Percentiles rank a stretch among this genome's conserved stretches.
Conservation (phyloP, 352 stramenopile species). For the Globisporangium okanoganense region DNA sequence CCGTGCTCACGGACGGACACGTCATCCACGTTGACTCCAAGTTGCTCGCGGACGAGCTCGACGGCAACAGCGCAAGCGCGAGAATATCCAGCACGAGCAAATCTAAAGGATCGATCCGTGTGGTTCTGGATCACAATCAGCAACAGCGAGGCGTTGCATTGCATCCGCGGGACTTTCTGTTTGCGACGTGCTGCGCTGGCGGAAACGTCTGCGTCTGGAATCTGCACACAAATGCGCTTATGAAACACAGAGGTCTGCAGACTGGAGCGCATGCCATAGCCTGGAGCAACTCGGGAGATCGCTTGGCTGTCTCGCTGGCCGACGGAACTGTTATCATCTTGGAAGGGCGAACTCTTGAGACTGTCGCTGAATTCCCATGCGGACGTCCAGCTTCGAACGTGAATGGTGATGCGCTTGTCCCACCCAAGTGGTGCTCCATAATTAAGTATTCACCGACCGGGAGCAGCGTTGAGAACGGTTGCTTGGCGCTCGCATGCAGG, state of each 20-base stretch:
- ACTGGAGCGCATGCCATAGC: slow-evolving; percentile 20
- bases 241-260: slow-evolving; percentile 18
- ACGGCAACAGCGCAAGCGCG: neutral
- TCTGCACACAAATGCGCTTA: slow-evolving; percentile 30
- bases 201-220: slow-evolving; percentile 38
- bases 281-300: slow-evolving; percentile 34
- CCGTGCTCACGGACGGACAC: slow-evolving; percentile 16
- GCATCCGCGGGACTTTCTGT: slow-evolving; percentile 31
- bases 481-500: slow-evolving; percentile 46
- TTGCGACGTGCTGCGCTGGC: slow-evolving; percentile 36
- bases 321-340: slow-evolving; percentile 41
- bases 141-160: slow-evolving; percentile 28
- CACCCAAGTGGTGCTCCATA: slow-evolving; percentile 45
- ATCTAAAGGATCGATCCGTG: slow-evolving; percentile 1
- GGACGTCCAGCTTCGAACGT: slow-evolving; percentile 2
- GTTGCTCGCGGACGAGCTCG: slow-evolving; percentile 1
- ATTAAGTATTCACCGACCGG: slow-evolving; percentile 44
- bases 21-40: slow-evolving; percentile 16
- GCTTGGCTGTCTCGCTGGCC: slow-evolving; percentile 38
- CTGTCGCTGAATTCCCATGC: slow-evolving; percentile 21
- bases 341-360: slow-evolving; percentile 21
- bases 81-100: neutral
- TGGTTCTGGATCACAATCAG: slow-evolving; percentile 26
- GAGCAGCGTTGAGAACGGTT: slow-evolving; percentile 10
- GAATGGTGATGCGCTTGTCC: slow-evolving; percentile 4